Evolutionary conservation across 805 yeast species (phyloP).

Genomic region (Trichomonascus vanleenenianus): DNA sequence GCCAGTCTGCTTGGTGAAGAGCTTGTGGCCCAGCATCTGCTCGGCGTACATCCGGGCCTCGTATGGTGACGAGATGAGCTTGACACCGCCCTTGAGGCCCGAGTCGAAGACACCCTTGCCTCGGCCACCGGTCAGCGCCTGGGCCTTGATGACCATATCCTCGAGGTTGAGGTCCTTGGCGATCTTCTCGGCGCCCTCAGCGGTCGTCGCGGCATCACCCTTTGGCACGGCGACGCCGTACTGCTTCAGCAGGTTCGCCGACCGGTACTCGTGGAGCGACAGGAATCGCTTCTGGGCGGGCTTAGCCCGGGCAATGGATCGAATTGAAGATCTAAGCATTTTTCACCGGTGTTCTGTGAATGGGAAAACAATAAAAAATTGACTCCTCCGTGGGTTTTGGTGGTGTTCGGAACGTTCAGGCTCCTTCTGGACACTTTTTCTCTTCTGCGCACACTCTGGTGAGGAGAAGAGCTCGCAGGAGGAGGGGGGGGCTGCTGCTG

Average conservation of each 20-base stretch:
- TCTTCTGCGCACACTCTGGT: no score
- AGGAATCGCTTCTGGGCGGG: conserved; percentile 49
- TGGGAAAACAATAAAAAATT: background rate
- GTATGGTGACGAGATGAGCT: conserved; percentile 74
- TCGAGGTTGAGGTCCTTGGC: conserved; percentile 67
- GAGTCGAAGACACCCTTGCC: conserved; percentile 97
- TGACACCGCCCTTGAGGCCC: conserved; percentile 95
- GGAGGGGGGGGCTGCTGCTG: no score
- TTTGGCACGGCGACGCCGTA: conserved; percentile 88
- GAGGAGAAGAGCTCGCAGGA: no score
- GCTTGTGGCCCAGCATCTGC: conserved; percentile 85
- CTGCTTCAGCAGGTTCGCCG: conserved; percentile 73
- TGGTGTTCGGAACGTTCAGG: background rate
- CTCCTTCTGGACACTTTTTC: background rate
- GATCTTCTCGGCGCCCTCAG: conserved; percentile 77
- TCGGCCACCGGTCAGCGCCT: conserved; percentile 98
- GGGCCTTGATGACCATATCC: conserved; percentile 94
- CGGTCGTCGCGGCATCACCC: conserved; percentile 85
- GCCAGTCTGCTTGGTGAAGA: conserved; percentile 97
- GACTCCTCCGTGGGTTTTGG: background rate
- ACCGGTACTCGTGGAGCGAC: conserved; percentile 92
- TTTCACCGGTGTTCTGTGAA: background rate
- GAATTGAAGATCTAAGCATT: conserved; percentile 1
- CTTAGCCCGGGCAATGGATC: conserved; percentile 1
- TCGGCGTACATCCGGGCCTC: conserved; percentile 81